Evolutionary conservation across 2,329 filamentous ascomycete species (phyloP).

Genomic region (Didymella sp.): DNA sequence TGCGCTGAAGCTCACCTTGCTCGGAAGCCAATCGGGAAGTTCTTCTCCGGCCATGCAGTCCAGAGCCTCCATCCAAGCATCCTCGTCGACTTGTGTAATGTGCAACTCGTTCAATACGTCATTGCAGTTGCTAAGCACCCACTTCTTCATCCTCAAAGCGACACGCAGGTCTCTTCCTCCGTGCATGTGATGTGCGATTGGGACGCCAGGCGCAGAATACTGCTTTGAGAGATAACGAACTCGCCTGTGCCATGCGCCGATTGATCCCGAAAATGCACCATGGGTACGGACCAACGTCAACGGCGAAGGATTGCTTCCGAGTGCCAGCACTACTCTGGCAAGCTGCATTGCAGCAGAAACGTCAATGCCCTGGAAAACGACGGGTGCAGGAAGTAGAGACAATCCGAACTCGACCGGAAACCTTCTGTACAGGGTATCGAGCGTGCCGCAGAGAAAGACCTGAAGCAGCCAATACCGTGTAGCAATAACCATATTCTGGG

Average conservation of each 20-base stretch:
- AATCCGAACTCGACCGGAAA: background rate
- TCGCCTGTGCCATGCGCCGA: slow-evolving; percentile 6
- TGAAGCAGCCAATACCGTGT: slow-evolving; percentile 14
- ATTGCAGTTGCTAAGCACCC: slow-evolving; percentile 1
- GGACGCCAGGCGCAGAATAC: background rate
- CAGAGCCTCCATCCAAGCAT: slow-evolving; percentile 9
- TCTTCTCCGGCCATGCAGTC: slow-evolving; percentile 17
- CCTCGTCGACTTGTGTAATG: slow-evolving; percentile 6
- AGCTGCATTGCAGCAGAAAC: background rate
- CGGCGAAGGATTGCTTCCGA: background rate
- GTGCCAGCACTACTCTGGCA: background rate
- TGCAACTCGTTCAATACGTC: background rate
- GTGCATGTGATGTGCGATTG: background rate
- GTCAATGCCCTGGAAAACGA: background rate
- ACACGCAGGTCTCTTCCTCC: background rate
- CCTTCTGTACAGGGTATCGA: slow-evolving; percentile 2
- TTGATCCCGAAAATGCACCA: background rate
- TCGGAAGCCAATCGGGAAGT: slow-evolving; percentile 8
- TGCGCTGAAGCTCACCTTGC: slow-evolving; percentile 3
- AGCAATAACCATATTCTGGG: background rate
- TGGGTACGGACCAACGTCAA: slow-evolving; percentile 2
- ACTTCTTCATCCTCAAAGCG: background rate
- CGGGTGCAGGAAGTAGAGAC: background rate
- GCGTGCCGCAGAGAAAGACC: slow-evolving; percentile 1
- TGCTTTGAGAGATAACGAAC: slow-evolving; percentile 2